Base-by-base conservation (phyloP, 108 stramenopile genomes). In the Cyclotella kingstonii region DNA sequence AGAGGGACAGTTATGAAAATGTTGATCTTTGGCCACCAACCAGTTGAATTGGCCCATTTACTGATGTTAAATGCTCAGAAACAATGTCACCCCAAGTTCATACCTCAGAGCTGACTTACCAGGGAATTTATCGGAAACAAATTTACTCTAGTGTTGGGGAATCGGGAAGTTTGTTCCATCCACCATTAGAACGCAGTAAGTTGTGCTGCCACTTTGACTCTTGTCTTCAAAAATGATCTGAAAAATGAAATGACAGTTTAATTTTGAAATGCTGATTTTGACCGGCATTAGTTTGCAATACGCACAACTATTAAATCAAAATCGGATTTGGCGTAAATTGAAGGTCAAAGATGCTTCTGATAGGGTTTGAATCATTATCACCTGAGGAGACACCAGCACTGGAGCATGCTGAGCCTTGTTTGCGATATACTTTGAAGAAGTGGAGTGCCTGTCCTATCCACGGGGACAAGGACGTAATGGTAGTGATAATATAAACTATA, bases 71-170 rank as follows among this genome's bases (percentile, higher is more conserved):
- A 35, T 66, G 23, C 8, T 66, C 70, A 11, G 30, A 54, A 14
- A 50, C 1, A 29, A 78, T 66, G 11, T 43, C 64, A 78, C 40
- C 41, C 50, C 66, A n/a, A 78, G 28, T 41, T 73, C 71, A 34
- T 78, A 78, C 2, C 60, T 9, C 4, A 78, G 33, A 5, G 39
- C 77, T 1, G 71, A 63, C 39, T 67, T 67, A 2, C 41, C 41
- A 14, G 54, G 53, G 42, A 65, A 70, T 33, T 77, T 77, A 30
- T 65, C 33, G 11, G 63, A 70, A 11, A 21, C 4, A 35, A 36
- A 66, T 7, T 12, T 19, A 8, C 18, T 33, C 18, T 43, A 27
- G 18, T 29, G 19, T 17, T 47, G 4, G 10, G 22, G 19, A 26
- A 55, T 18, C 4, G 9, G 42, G 33, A 15, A 66, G 54, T 66